Base-by-base conservation (phyloP, 225 moss, liverwort and hornwort genomes). In the Neckera pumila region DNA sequence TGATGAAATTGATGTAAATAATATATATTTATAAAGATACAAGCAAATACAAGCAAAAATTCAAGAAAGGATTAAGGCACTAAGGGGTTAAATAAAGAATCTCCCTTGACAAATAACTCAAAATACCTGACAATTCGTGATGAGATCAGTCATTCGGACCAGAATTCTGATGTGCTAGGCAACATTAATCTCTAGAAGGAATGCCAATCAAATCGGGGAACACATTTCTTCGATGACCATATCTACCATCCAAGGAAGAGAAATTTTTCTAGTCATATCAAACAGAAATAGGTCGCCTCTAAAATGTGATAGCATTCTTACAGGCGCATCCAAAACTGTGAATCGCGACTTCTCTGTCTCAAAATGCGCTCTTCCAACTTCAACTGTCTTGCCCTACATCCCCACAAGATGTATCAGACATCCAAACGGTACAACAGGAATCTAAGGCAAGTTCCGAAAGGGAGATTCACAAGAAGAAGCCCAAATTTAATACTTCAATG, bases 361-460 rank as follows among this genome's bases (percentile, higher is more conserved):
- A 76, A 99, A 99, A 86, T 97, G 95, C 27, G 98, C 98, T 91
- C 98, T 93, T 75, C 98, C 98, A 85, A 99, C 98, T 90, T 99
- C 98, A 7, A 99, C 98, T 30, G 98, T 99, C 75, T 97, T 99
- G 40, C 98, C 98, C 98, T 98, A 92, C 73, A 88, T 72, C 69
- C 66, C 83, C 86, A 76, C 84, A 79, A 36, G 51, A 76, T 22
- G 21, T 79, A 60, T 89, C 77, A 77, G 65, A 65, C 5, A 54
- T 43, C 57, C 57, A 27, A 79, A 38, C 59, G 8, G 8, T 83
- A 51, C 11, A 74, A 60, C 21, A 58, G 66, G 73, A 83, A 59
- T n/a, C 49, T 28, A 58, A 65, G 38, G 49, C 30, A 22, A 56
- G 51, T 58, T 10, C 54, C 19, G 51, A 30, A 69, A 27, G 45